phyloP scores from a whole-genome alignment of 805 yeast species.

The Candida boleticola region DNA sequence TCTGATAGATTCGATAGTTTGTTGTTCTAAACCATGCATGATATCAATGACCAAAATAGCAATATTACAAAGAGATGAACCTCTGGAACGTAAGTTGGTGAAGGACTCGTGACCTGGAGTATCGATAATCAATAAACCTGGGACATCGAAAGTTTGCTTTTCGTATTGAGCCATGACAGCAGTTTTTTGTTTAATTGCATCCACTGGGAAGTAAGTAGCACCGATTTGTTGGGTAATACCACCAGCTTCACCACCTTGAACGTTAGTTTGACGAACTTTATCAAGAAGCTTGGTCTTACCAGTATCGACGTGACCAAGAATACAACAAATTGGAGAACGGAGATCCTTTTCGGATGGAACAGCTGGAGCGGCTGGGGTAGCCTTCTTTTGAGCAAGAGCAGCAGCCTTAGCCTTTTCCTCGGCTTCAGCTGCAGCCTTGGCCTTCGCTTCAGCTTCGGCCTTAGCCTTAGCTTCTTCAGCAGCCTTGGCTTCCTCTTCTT shows the following conservation, averaged over 20 bases:
- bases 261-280: slow-evolving; percentile 97
- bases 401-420: slow-evolving; percentile 28
- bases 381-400: slow-evolving; percentile 19
- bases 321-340: slow-evolving; percentile 99
- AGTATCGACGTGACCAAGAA: slow-evolving; percentile 98
- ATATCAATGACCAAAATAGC: slow-evolving; percentile 98
- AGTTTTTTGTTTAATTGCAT: slow-evolving; percentile 87
- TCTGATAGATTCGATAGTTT: slow-evolving; percentile 90
- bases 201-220: slow-evolving; percentile 99
- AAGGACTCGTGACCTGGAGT: slow-evolving; percentile 99
- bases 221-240: slow-evolving; percentile 99
- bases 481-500: slow-evolving; percentile 29
- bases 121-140: slow-evolving; percentile 94
- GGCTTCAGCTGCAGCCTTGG: slow-evolving; percentile 20
- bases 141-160: slow-evolving; percentile 86
- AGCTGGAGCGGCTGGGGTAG: slow-evolving; percentile 24
- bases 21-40: slow-evolving; percentile 99
- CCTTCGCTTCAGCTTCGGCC: slow-evolving; percentile 27
- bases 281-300: slow-evolving; percentile 98
- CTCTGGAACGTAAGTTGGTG: slow-evolving; percentile 96
- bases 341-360: slow-evolving; percentile 49
- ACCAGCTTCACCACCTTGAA: slow-evolving; percentile 99
- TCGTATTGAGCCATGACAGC: slow-evolving; percentile 86
- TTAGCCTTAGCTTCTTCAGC: slow-evolving; percentile 27
- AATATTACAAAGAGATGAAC: slow-evolving; percentile 98